Conservation (phyloP, 805 yeast species). For the Barnettozyma sp. region DNA sequence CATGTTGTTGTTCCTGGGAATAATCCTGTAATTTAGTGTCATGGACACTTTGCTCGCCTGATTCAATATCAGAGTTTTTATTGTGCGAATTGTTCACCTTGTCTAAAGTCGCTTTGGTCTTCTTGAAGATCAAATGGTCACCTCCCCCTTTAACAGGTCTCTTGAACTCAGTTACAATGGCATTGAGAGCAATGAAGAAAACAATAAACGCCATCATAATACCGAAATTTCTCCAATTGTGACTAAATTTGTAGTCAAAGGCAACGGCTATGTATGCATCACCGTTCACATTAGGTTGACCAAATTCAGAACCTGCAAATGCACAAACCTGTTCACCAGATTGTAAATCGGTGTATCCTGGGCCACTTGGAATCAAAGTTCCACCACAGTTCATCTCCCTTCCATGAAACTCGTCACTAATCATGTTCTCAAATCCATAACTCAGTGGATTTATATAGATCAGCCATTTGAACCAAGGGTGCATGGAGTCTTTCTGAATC, state of each 20-base stretch:
- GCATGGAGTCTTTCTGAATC: slow-evolving; percentile 54
- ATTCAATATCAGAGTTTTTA: slow-evolving; percentile 9
- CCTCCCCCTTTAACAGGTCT: slow-evolving; percentile 32
- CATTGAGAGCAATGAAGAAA: slow-evolving; percentile 46
- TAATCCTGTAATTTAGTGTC: slow-evolving; percentile 5
- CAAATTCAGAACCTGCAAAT: slow-evolving; percentile 53
- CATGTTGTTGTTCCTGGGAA: slow-evolving; percentile 4
- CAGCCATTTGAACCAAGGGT: slow-evolving; percentile 69
- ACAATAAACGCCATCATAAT: slow-evolving; percentile 47
- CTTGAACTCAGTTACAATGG: slow-evolving; percentile 47
- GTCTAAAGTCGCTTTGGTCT: slow-evolving; percentile 27
- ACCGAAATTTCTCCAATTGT: slow-evolving; percentile 81
- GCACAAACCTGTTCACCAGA: slow-evolving; percentile 45
- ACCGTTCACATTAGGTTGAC: slow-evolving; percentile 49
- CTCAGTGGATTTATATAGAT: slow-evolving; percentile 50
- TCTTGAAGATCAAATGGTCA: slow-evolving; percentile 42
- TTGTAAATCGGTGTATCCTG: slow-evolving; percentile 37
- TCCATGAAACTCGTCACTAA: slow-evolving; percentile 59
- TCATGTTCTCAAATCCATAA: slow-evolving; percentile 55
- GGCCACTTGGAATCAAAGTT: slow-evolving; percentile 56
- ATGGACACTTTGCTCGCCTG: slow-evolving; percentile 28
- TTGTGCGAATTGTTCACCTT: background rate
- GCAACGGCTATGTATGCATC: slow-evolving; percentile 43
- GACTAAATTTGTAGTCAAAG: slow-evolving; percentile 46
- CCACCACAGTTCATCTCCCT: slow-evolving; percentile 46